Percentiles rank a stretch among this genome's conserved stretches.
These are phyloP conservation scores for Trifolium dubium DNA, from an alignment of 306 rosid species.

Conservation along the genomic window DNA sequence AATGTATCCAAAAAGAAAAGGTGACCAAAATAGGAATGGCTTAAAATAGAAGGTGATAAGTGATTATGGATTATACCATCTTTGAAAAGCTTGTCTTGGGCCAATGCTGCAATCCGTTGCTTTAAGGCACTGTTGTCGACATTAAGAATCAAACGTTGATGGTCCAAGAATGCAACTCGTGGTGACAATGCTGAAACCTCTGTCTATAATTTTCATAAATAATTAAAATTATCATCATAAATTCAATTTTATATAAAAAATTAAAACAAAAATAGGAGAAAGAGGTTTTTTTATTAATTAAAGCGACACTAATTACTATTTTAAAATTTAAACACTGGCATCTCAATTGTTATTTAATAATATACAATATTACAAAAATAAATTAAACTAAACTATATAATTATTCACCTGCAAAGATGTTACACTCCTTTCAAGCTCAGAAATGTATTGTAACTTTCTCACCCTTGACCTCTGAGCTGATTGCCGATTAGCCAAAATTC, in stretches of 20 bases:
- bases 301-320: too few relatives aligned
- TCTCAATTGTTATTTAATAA: too few relatives aligned
- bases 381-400: neutral
- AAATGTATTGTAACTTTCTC: conserved; percentile 88
- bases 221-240: too few relatives aligned
- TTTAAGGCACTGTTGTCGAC: conserved; percentile 89
- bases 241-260: neutral
- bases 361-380: too few relatives aligned
- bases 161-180: conserved; percentile 91
- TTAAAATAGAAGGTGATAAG: neutral
- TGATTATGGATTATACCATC: conserved; percentile 60
- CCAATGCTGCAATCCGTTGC: conserved; percentile 97
- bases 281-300: too few relatives aligned
- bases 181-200: conserved; percentile 97
- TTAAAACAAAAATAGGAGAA: neutral
- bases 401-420: conserved; percentile 76
- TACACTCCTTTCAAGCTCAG: conserved; percentile 90
- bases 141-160: conserved; percentile 90
- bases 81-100: conserved; percentile 95
- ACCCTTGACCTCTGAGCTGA: conserved; percentile 97
- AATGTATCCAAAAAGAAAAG: neutral
- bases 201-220: conserved; percentile 55
- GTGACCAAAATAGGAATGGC: neutral
- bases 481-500: conserved; percentile 92
- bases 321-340: too few relatives aligned